Base-by-base conservation (phyloP, 495 filamentous ascomycete species). In the Podospora bellae-mahoneyi region DNA sequence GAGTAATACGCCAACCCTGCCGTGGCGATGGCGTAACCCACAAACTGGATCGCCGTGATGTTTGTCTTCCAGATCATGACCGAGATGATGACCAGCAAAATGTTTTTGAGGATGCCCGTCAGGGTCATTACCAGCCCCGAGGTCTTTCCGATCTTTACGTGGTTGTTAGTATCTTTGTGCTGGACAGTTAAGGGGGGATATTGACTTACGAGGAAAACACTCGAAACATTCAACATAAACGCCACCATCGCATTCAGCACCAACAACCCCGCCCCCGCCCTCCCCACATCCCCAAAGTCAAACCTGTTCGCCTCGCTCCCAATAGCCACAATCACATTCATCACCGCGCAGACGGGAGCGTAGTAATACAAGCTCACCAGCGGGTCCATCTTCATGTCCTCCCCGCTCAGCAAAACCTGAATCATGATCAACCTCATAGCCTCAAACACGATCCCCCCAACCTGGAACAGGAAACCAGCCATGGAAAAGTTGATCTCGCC, bases 291-390 rank as follows among this genome's bases (percentile, higher is more conserved):
- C 9, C 73, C 77, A 68, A 86, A 74, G 20, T 80, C 74, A 71
- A 94, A 84, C 2, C 66, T 77, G 23, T 76, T 77, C 28, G 86
- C 70, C 76, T 93, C 92, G 4, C 86, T 81, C 18, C 83, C 73
- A 62, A 88, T 71, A n/a, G 87, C 87, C 18, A 92, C 81, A n/a
- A 87, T 54, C 32, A 87, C 83, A 71, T 95, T 95, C 85, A 92
- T 90, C 59, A 85, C 67, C 5, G 91, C 89, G 76, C 91, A 94
- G 9, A 92, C 84, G 0, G 92, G 92, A 0, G 92, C 91, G 71
- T 90, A 93, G 78, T 94, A 95, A 81, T 95, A 95, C 30, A 95
- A 84, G 44, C 88, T 91, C 58, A 94, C 90, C 18, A 95, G 82
- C 26, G 92, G 90, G 71, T 94, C 91, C 92, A 95, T 93, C 76